Percentiles rank a stretch among this genome's conserved stretches.
Evolutionary conservation across 495 filamentous ascomycete species (phyloP).

Genomic region (Xylaria telfairii): DNA sequence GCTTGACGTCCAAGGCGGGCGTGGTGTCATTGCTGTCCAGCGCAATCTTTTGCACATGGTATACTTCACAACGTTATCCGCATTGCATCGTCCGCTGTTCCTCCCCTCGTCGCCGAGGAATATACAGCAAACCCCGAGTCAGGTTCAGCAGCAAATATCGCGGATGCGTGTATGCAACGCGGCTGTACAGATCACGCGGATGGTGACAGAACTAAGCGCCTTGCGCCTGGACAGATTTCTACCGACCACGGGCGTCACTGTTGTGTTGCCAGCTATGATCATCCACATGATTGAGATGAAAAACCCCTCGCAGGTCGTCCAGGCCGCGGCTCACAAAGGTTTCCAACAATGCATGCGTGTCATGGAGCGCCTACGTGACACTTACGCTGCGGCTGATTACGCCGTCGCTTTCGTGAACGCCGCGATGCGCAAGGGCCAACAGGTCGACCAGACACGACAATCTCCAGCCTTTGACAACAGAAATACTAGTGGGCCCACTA

Average conservation of each 20-base stretch:
- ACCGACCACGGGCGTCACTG: constrained; percentile 86
- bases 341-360: constrained; percentile 89
- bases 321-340: constrained; percentile 71
- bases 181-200: constrained; percentile 78
- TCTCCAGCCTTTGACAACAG: constrained; percentile 26
- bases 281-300: constrained; percentile 92
- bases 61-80: constrained; percentile 84
- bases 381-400: constrained; percentile 86
- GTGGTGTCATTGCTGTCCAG: constrained; percentile 67
- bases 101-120: constrained; percentile 71
- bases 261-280: constrained; percentile 87
- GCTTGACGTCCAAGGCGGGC: constrained; percentile 50
- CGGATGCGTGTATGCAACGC: constrained; percentile 78
- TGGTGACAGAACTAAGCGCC: constrained; percentile 73
- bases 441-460: constrained; percentile 18
- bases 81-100: constrained; percentile 86
- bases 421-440: constrained; percentile 77
- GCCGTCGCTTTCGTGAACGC: constrained; percentile 85
- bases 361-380: constrained; percentile 78
- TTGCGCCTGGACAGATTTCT: constrained; percentile 76
- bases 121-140: constrained; percentile 57
- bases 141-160: constrained; percentile 74
- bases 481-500: constrained; percentile 17
- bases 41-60: constrained; percentile 85
- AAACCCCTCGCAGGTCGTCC: constrained; percentile 69